A percentile compares a stretch with the other conserved stretches of the same genome.
Conservation (phyloP, 495 filamentous ascomycete species). For the Polyplosphaeria fusca region DNA sequence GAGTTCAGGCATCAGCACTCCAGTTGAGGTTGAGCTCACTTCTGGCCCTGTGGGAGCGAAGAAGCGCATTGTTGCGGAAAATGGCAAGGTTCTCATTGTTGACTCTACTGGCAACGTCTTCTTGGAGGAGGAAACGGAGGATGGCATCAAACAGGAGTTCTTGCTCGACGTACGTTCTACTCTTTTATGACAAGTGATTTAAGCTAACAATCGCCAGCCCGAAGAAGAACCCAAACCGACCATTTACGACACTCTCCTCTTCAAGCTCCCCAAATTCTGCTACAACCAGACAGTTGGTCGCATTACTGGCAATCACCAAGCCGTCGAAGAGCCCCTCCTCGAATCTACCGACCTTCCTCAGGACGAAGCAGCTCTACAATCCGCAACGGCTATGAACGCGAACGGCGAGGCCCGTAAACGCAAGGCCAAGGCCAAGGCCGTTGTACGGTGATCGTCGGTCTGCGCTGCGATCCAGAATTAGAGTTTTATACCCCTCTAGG, state of each 20-base stretch:
- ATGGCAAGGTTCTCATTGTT: slow-evolving; percentile 91
- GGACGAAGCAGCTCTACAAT: slow-evolving; percentile 34
- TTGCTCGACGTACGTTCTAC: slow-evolving; percentile 68
- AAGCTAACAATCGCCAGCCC: slow-evolving; percentile 32
- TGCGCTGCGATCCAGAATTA: no score
- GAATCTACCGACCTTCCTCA: slow-evolving; percentile 29
- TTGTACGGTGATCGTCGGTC: no score
- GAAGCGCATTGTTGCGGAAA: slow-evolving; percentile 84
- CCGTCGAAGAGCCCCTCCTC: slow-evolving; percentile 27
- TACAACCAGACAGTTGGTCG: slow-evolving; percentile 41
- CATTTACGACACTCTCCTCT: slow-evolving; percentile 43
- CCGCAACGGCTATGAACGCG: slow-evolving; percentile 35
- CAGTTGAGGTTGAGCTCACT: slow-evolving; percentile 38
- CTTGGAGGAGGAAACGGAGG: slow-evolving; percentile 82
- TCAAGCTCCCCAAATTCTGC: slow-evolving; percentile 42
- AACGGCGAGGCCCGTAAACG: slow-evolving; percentile 42
- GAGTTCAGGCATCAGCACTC: slow-evolving; percentile 43
- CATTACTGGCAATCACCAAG: slow-evolving; percentile 28
- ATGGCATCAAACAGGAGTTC: slow-evolving; percentile 77
- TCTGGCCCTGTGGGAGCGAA: slow-evolving; percentile 61
- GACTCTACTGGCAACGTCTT: slow-evolving; percentile 89
- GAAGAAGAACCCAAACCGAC: slow-evolving; percentile 43
- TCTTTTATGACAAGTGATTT: neutral
- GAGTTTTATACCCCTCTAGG: no score
- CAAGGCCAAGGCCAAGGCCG: slow-evolving; percentile 31